These are phyloP conservation scores for Colletotrichum sp. DNA, from an alignment of 2,329 filamentous ascomycete genomes.

Conservation along the genomic window DNA sequence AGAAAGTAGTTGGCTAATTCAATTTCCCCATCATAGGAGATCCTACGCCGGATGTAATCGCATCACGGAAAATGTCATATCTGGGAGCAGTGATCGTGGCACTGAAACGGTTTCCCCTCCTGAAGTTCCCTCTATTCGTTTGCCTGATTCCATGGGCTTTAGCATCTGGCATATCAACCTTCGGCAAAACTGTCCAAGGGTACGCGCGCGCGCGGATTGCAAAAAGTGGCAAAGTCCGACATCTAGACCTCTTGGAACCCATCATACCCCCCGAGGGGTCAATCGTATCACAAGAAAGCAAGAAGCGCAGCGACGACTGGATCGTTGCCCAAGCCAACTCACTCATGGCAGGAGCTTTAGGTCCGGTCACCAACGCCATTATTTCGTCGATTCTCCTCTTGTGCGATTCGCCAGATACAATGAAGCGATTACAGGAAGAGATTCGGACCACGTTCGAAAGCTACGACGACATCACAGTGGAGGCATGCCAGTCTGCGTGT, in stretches of 20 bases:
- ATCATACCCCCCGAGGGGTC: neutral
- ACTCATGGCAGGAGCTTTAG: neutral
- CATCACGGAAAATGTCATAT: neutral
- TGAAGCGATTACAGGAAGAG: neutral
- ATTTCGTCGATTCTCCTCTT: neutral
- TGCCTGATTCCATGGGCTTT: neutral
- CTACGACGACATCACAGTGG: neutral
- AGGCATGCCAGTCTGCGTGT: neutral
- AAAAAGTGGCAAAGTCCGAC: neutral
- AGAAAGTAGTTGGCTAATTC: accelerated
- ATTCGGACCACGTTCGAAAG: neutral
- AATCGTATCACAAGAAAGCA: neutral
- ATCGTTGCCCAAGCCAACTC: neutral
- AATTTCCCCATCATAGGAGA: neutral
- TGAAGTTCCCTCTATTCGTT: neutral
- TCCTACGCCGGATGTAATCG: neutral
- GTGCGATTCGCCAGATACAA: neutral
- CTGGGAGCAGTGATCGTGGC: neutral
- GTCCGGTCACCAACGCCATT: neutral
- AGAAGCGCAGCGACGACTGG: neutral
- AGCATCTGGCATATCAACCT: neutral
- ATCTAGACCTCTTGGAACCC: neutral
- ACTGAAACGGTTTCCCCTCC: neutral
- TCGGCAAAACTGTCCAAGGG: neutral
- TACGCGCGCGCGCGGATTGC: neutral